phyloP scores from a whole-genome alignment of 768 basidiomycete genomes.

The Mycena leptocephala region DNA sequence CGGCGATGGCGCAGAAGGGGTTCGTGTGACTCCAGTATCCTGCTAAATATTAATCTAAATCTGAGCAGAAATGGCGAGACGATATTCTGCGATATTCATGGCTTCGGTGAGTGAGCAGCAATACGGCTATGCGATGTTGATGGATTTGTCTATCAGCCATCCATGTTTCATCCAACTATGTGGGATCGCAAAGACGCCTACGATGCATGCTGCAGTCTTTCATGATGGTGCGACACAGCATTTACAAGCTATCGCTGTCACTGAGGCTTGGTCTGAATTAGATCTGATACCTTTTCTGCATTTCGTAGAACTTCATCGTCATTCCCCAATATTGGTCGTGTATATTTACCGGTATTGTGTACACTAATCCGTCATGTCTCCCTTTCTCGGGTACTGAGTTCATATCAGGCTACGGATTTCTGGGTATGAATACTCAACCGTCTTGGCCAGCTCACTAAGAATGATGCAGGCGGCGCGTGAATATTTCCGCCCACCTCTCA shows the following conservation, averaged over 20 bases:
- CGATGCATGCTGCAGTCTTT: conserved; percentile 7
- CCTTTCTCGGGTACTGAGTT: background rate
- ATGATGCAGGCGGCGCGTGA: background rate
- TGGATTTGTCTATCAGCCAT: background rate
- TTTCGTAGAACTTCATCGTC: conserved; percentile 5
- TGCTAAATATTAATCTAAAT: background rate
- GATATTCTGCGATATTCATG: background rate
- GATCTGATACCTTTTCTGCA: conserved; percentile 13
- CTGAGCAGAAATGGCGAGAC: conserved; percentile 6
- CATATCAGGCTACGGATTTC: background rate
- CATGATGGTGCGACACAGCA: background rate
- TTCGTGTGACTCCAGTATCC: background rate
- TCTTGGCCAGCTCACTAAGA: background rate
- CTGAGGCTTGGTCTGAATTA: background rate
- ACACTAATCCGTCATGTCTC: background rate
- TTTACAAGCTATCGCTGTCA: background rate
- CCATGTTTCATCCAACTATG: background rate
- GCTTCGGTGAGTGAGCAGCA: conserved; percentile 5
- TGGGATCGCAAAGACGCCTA: background rate
- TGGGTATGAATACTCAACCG: background rate
- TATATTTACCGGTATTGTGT: conserved; percentile 5
- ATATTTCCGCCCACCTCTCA: background rate
- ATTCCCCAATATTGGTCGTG: conserved; percentile 12
- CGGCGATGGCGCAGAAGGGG: background rate
- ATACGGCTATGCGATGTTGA: background rate